Conservation (phyloP, 352 stramenopile species). For the Globisporangium ultimum region DNA sequence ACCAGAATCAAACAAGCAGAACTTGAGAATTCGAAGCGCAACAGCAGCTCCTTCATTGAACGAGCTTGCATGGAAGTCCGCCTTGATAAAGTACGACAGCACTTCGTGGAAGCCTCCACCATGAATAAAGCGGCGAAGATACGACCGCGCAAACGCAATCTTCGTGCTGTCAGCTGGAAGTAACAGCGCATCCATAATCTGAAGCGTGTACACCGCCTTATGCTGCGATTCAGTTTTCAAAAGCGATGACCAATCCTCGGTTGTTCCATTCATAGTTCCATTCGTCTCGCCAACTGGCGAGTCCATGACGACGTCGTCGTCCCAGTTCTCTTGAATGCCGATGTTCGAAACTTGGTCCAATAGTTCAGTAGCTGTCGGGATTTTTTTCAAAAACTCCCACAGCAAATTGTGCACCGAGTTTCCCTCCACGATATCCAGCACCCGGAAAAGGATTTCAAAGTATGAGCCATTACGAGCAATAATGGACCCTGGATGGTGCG, state of each 20-base stretch:
- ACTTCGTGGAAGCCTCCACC: conserved; percentile 80
- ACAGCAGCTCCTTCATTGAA: conserved; percentile 86
- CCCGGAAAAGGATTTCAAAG: conserved; percentile 81
- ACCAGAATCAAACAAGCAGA: conserved; percentile 75
- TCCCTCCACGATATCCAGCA: conserved; percentile 63
- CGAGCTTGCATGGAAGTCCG: conserved; percentile 61
- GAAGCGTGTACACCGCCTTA: conserved; percentile 82
- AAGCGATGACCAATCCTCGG: conserved; percentile 60
- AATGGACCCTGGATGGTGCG: conserved; percentile 55
- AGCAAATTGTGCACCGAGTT: conserved; percentile 65
- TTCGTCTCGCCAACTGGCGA: conserved; percentile 14
- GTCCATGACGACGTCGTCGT: conserved; percentile 46
- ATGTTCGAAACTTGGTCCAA: conserved; percentile 60
- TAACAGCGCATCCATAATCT: conserved; percentile 84
- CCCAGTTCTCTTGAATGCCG: conserved; percentile 23
- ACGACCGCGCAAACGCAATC: conserved; percentile 53
- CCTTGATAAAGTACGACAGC: conserved; percentile 75
- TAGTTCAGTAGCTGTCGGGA: conserved; percentile 73
- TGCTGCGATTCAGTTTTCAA: conserved; percentile 72
- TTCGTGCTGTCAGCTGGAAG: conserved; percentile 66
- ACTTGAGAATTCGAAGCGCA: conserved; percentile 79
- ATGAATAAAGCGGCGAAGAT: conserved; percentile 70
- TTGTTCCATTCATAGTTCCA: conserved; percentile 13
- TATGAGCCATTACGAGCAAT: conserved; percentile 68
- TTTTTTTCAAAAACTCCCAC: conserved; percentile 81